phyloP scores from a whole-genome alignment of 257 asterid genomes.

The Avicennia marina region DNA sequence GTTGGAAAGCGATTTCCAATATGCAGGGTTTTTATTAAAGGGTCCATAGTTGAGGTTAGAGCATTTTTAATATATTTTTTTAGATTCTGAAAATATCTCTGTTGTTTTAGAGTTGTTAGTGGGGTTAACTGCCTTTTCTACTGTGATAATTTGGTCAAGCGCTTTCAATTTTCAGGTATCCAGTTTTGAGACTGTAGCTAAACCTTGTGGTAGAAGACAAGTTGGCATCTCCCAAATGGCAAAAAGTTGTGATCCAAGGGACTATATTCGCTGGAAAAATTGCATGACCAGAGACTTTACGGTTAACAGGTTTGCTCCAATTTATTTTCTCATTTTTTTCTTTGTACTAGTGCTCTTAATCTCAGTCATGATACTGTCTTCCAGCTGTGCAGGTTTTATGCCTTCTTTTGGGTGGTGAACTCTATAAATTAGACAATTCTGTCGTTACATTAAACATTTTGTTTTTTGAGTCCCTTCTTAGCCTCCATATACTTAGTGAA shows the following conservation, averaged over 20 bases:
- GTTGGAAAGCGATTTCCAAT: conserved; percentile 84
- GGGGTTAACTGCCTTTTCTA: neutral
- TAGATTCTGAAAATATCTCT: conserved; percentile 12
- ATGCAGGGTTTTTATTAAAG: conserved; percentile 55
- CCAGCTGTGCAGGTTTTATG: too few species aligned
- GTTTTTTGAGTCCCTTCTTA: too few species aligned
- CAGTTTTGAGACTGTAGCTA: conserved; percentile 66
- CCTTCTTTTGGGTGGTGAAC: too few species aligned
- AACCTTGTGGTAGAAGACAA: conserved; percentile 22
- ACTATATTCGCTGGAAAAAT: conserved; percentile 63
- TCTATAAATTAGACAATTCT: too few species aligned
- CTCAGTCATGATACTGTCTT: too few species aligned
- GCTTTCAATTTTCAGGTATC: conserved; percentile 55
- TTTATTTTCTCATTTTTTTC: conserved; percentile 9
- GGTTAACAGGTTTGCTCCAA: conserved; percentile 61
- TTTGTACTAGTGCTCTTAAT: neutral
- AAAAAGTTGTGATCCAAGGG: conserved; percentile 40
- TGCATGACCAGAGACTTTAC: conserved; percentile 86
- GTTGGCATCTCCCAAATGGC: conserved; percentile 33
- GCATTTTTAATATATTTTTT: conserved; percentile 17
- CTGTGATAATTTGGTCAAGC: conserved; percentile 8
- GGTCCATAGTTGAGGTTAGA: conserved; percentile 73
- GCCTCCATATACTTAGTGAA: too few species aligned
- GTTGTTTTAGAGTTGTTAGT: conserved; percentile 2
- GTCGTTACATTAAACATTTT: too few species aligned